Percentiles rank a stretch among this genome's conserved stretches.
These are phyloP conservation scores for Hypoxylon sp. DNA, from an alignment of 2,329 filamentous ascomycete genomes.

Conservation along the genomic window DNA sequence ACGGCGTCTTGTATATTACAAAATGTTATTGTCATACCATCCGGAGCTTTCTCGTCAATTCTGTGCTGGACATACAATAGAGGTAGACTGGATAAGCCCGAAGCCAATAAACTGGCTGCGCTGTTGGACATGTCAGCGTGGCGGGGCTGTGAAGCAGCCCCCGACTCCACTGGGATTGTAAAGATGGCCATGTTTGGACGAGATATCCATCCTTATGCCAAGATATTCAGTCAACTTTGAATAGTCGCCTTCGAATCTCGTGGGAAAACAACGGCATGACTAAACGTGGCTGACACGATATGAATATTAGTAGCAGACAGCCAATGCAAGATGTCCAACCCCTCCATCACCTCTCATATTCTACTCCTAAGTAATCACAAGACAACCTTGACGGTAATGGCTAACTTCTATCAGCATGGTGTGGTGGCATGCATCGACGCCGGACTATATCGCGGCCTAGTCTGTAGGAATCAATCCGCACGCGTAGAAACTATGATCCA, in stretches of 20 bases:
- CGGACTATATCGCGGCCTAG: conserved; percentile 37
- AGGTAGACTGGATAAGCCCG: conserved; percentile 30
- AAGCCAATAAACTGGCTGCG: conserved; percentile 39
- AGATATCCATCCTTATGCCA: conserved; percentile 45
- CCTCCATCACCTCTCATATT: conserved; percentile 16
- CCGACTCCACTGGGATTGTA: conserved; percentile 42
- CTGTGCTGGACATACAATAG: conserved; percentile 38
- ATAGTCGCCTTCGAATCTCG: conserved; percentile 23
- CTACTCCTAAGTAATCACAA: conserved; percentile 14
- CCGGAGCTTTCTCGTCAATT: conserved; percentile 42
- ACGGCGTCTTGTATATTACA: conserved; percentile 36
- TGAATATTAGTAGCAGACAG: conserved; percentile 19
- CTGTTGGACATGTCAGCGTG: conserved; percentile 47
- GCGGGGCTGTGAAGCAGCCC: conserved; percentile 44
- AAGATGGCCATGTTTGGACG: conserved; percentile 29
- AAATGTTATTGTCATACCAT: conserved; percentile 31
- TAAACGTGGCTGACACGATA: conserved; percentile 30
- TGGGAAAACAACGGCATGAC: conserved; percentile 23
- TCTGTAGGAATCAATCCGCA: conserved; percentile 41
- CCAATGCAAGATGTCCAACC: conserved; percentile 16
- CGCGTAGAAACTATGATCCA: conserved; percentile 18
- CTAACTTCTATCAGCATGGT: conserved; percentile 40
- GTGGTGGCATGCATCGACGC: conserved; percentile 44
- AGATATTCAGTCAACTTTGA: conserved; percentile 31
- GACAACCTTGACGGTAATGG: conserved; percentile 33